phyloP scores from a whole-genome alignment of 2,329 filamentous ascomycete genomes.

The Ceratocystis harringtonii region DNA sequence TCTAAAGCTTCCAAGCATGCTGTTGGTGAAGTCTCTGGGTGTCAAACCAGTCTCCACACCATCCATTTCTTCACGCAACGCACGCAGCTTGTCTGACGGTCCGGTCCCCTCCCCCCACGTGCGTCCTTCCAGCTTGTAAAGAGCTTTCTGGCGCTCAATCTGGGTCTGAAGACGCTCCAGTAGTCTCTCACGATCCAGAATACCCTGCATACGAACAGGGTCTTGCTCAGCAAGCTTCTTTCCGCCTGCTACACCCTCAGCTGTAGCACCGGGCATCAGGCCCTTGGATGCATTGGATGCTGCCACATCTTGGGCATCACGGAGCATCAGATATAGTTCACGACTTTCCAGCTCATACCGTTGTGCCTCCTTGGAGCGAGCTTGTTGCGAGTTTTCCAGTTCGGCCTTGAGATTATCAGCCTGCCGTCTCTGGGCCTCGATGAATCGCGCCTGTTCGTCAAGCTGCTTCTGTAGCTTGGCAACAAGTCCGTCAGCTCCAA shows the following conservation, averaged over 20 bases:
- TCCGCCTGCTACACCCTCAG: slow-evolving; percentile 28
- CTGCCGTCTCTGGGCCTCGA: slow-evolving; percentile 75
- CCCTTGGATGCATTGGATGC: slow-evolving; percentile 61
- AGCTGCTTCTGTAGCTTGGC: slow-evolving; percentile 84
- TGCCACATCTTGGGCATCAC: slow-evolving; percentile 91
- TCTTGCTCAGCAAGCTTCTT: slow-evolving; percentile 45
- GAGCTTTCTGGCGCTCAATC: slow-evolving; percentile 90
- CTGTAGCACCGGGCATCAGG: slow-evolving; percentile 20
- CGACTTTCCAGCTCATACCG: slow-evolving; percentile 90
- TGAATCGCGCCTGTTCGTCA: slow-evolving; percentile 82
- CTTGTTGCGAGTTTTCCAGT: slow-evolving; percentile 67
- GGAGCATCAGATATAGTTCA: slow-evolving; percentile 94
- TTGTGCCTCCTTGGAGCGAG: slow-evolving; percentile 81
- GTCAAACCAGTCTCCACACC: slow-evolving; percentile 33
- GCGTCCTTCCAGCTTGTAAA: slow-evolving; percentile 90
- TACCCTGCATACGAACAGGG: slow-evolving; percentile 70
- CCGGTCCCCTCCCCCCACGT: slow-evolving; percentile 67
- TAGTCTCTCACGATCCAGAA: slow-evolving; percentile 78
- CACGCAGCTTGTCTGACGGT: slow-evolving; percentile 81
- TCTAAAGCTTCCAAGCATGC: slow-evolving; percentile 57
- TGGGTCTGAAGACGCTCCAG: slow-evolving; percentile 93
- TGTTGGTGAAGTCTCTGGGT: slow-evolving; percentile 46
- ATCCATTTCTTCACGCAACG: slow-evolving; percentile 91
- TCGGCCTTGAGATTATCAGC: slow-evolving; percentile 81
- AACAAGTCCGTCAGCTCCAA: slow-evolving; percentile 86